Base-by-base conservation (phyloP, 331 rosid genomes). In the Quercus tomentella region DNA sequence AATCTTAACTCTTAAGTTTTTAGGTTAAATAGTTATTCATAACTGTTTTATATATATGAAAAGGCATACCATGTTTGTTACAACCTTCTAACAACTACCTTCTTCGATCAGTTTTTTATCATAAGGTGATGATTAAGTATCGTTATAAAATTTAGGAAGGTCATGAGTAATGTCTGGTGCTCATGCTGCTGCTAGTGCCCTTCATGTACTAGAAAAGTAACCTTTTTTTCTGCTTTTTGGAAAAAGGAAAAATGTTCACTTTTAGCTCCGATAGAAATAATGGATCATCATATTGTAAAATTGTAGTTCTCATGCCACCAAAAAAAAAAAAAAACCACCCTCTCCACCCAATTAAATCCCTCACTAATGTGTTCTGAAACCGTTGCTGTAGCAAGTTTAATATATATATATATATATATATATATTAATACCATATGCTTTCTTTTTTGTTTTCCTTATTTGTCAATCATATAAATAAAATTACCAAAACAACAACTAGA, bases 191-290 rank as follows among this genome's bases (percentile, higher is more conserved):
- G 68, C 2, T 55, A n/a, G 35, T 9, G 28, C 30, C 43, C 21
- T 69, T 81, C 61, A 57, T 31, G 72, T 56, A 58, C 49, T 10
- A 69, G 70, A 30, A n/a, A 67, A 30, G 52, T 5, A n/a, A 35
- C 65, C 26, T 49, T 41, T 41, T 45, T 70, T 68, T 16, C 80
- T 75, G 76, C 43, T 75, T 75, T 70, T 75, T 31, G 84, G 16
- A 14, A 16, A 75, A 30, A 25, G 72, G 58, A 63, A 68, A 45
- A 35, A 26, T n/a, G 16, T 7, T 45, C 76, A 52, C 77, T 57
- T 75, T 66, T 57, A 54, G 72, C 14, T 2, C 49, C 14, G 8
- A 26, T 15, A 1, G 56, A 72, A 54, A 25, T 21, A 37, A 67
- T 43, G 26, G 70, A 74, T 52, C 17, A 18, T 73, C 75, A 25